Conservation (phyloP, 495 filamentous ascomycete species). For the Xylaria sp. region DNA sequence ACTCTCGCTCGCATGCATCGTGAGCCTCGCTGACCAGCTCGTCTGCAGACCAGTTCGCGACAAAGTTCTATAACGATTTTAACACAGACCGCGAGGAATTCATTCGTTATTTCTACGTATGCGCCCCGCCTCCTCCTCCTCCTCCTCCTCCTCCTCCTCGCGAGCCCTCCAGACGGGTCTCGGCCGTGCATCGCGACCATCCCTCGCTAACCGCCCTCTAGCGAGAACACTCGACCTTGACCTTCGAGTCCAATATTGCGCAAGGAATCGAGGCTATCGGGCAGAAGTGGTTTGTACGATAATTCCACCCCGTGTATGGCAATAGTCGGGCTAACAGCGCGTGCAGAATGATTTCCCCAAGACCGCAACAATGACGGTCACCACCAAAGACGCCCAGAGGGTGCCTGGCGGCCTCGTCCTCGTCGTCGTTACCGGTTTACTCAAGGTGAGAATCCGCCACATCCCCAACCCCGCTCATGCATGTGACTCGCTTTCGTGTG, state of each 20-base stretch:
- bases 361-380: constrained; percentile 73
- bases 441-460: constrained; percentile 66
- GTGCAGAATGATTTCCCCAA: constrained; percentile 33
- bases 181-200: constrained; percentile 6
- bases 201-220: constrained; percentile 44
- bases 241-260: constrained; percentile 74
- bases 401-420: constrained; percentile 61
- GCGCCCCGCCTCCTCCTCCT: constrained; percentile 10
- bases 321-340: constrained; percentile 2
- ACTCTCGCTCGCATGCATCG: neutral
- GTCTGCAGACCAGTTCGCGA: constrained; percentile 25
- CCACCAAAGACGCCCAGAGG: constrained; percentile 79
- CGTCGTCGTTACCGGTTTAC: constrained; percentile 83
- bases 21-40: constrained; percentile 3
- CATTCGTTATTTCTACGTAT: constrained; percentile 31
- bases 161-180: neutral
- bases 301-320: neutral
- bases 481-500: neutral
- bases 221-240: constrained; percentile 90
- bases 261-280: constrained; percentile 68
- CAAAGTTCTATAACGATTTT: constrained; percentile 18
- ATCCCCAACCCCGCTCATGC: neutral
- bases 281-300: constrained; percentile 61
- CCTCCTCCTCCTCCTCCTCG: constrained; percentile 19
- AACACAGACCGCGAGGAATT: constrained; percentile 16